A percentile compares a stretch with the other conserved stretches of the same genome.
These are phyloP conservation scores for Odonthalia washingtoniensis DNA, from an alignment of 31 red algal species.

Conservation along the genomic window DNA sequence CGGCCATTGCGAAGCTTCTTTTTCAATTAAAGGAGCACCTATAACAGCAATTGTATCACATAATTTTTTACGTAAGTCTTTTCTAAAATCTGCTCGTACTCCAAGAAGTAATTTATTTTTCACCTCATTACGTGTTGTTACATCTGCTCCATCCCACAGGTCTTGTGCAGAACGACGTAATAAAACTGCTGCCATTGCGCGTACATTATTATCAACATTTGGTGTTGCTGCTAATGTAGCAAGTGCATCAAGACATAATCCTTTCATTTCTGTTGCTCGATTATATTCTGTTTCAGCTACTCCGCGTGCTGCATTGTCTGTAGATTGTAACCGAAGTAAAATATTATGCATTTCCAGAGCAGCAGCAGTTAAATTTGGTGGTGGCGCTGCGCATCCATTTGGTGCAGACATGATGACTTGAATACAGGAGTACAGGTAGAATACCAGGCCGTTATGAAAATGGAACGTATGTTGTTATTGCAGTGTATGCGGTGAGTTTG, in stretches of 20 bases:
- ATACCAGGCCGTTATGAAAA: too few species aligned
- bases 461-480: too few species aligned
- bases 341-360: constrained; percentile 81
- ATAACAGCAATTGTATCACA: constrained; percentile 86
- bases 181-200: constrained; percentile 82
- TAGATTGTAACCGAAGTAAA: constrained; percentile 81
- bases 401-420: constrained; percentile 30
- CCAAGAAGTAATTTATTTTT: constrained; percentile 74
- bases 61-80: constrained; percentile 81
- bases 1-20: constrained; percentile 78
- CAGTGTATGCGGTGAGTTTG: too few species aligned
- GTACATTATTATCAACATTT: constrained; percentile 71
- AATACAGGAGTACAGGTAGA: too few species aligned
- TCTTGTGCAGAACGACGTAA: constrained; percentile 84
- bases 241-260: constrained; percentile 84
- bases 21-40: constrained; percentile 64
- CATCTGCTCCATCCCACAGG: constrained; percentile 81
- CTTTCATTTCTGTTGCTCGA: constrained; percentile 60
- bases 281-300: constrained; percentile 83
- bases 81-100: constrained; percentile 61
- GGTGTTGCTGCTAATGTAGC: constrained; percentile 61
- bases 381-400: constrained; percentile 31
- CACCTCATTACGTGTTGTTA: constrained; percentile 36
- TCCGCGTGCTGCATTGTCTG: constrained; percentile 77
- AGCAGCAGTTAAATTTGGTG: constrained; percentile 31